Conservation (phyloP, 805 yeast genomes). For the Millerozyma acaciae region DNA sequence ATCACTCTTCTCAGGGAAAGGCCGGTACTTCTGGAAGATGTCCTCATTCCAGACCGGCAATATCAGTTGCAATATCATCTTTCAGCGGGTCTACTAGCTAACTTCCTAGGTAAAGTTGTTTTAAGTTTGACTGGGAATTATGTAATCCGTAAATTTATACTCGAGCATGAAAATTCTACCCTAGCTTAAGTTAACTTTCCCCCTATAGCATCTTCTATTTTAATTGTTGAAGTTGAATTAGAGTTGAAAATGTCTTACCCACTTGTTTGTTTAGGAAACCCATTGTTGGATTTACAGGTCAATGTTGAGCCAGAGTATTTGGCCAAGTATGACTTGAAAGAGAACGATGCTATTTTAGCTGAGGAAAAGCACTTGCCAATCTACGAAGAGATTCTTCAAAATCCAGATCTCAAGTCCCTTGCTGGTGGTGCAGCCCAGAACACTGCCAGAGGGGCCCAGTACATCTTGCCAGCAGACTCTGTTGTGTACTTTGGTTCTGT, state of each 20-base stretch:
- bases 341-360: conserved; percentile 87
- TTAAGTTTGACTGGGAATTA: no score
- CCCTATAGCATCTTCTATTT: neutral
- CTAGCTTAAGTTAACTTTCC: neutral
- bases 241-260: conserved; percentile 49
- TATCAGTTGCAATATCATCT: conserved; percentile 1
- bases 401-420: conserved; percentile 59
- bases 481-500: conserved; percentile 96
- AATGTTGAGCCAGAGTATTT: conserved; percentile 65
- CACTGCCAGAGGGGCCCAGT: conserved; percentile 98
- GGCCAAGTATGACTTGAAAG: conserved; percentile 77
- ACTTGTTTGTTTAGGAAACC: conserved; percentile 88
- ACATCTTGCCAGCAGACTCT: conserved; percentile 71
- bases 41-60: conserved; percentile 33
- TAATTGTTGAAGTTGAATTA: neutral
- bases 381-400: conserved; percentile 69
- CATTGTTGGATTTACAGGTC: conserved; percentile 83
- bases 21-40: conserved; percentile 41
- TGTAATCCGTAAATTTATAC: no score
- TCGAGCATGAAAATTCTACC: neutral
- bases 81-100: no score
- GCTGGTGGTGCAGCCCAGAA: conserved; percentile 99
- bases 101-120: no score
- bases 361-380: conserved; percentile 84
- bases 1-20: conserved; percentile 45